Evolutionary conservation across 2,329 filamentous ascomycete species (phyloP).

Genomic region (Coleophoma eucalyptorum): DNA sequence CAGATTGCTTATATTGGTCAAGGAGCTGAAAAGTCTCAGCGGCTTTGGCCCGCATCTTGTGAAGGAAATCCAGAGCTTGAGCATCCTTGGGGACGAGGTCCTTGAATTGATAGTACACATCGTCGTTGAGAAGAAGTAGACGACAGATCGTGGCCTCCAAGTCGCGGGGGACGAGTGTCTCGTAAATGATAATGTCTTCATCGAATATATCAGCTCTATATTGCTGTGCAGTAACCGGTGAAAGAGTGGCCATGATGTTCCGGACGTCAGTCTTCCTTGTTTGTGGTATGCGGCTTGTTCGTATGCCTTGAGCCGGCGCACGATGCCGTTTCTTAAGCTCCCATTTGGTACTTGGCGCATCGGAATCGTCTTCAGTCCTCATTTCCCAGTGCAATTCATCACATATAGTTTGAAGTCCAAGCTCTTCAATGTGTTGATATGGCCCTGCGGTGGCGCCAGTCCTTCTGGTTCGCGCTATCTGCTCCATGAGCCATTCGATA

Average conservation of each 20-base stretch:
- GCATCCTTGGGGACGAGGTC: conserved; percentile 14
- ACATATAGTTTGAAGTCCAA: conserved; percentile 20
- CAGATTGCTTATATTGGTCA: conserved; percentile 18
- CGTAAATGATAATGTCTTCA: conserved; percentile 12
- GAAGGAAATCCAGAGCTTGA: conserved; percentile 19
- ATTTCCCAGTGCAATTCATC: conserved; percentile 22
- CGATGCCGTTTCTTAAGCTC: conserved; percentile 15
- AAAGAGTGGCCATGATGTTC: conserved; percentile 24
- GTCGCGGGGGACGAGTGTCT: conserved; percentile 14
- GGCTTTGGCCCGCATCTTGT: conserved; percentile 19
- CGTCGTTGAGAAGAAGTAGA: conserved; percentile 20
- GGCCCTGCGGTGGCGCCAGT: conserved; percentile 3
- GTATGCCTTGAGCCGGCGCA: conserved; percentile 1
- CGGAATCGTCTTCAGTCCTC: conserved; percentile 14
- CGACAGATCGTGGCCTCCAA: conserved; percentile 21
- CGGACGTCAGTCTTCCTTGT: conserved; percentile 15
- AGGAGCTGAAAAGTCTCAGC: conserved; percentile 11
- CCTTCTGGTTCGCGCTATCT: conserved; percentile 9
- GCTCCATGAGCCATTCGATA: conserved; percentile 18
- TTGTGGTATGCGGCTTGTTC: conserved; percentile 11
- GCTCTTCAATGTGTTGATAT: conserved; percentile 17
- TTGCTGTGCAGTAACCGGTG: conserved; percentile 13
- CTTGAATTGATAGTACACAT: conserved; percentile 18
- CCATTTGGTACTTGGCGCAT: conserved; percentile 15
- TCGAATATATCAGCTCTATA: conserved; percentile 20